Evolutionary conservation across 768 basidiomycete species (phyloP).

Genomic region (Dentipellis fragilis): DNA sequence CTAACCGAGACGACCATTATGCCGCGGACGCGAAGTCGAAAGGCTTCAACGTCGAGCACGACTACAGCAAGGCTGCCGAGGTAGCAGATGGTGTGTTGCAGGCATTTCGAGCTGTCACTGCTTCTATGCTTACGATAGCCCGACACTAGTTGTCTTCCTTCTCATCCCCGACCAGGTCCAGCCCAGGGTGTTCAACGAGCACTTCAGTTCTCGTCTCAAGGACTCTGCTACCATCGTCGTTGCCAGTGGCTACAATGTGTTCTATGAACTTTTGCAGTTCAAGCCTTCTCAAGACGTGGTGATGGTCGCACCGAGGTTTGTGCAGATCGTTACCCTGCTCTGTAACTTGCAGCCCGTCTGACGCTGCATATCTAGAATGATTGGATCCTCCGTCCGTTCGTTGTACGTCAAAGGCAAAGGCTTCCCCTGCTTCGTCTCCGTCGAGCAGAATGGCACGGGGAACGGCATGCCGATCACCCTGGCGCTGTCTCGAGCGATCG

Average conservation of each 20-base stretch:
- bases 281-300: constrained; percentile 44
- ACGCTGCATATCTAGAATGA: constrained; percentile 35
- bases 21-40: constrained; percentile 46
- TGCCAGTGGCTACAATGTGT: constrained; percentile 59
- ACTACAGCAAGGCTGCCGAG: constrained; percentile 44
- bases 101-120: background rate
- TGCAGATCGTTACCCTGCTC: background rate
- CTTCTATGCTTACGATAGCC: constrained; percentile 26
- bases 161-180: constrained; percentile 59
- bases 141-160: constrained; percentile 40
- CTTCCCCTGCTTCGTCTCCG: constrained; percentile 57
- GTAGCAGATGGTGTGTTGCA: constrained; percentile 39
- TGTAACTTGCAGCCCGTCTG: background rate
- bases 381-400: constrained; percentile 54
- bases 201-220: constrained; percentile 42
- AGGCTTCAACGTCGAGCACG: constrained; percentile 47
- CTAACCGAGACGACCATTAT: constrained; percentile 47
- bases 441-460: constrained; percentile 50
- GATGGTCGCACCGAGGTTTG: constrained; percentile 56
- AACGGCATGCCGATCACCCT: constrained; percentile 35
- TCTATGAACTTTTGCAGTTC: constrained; percentile 48
- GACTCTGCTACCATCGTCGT: constrained; percentile 39
- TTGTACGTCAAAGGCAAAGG: constrained; percentile 50
- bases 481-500: constrained; percentile 46
- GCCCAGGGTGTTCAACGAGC: constrained; percentile 49